Evolutionary conservation across 2,329 filamentous ascomycete genomes (phyloP), one percentile per base, ranked within the genome.

Genomic region (Seiridium cupressi): DNA sequence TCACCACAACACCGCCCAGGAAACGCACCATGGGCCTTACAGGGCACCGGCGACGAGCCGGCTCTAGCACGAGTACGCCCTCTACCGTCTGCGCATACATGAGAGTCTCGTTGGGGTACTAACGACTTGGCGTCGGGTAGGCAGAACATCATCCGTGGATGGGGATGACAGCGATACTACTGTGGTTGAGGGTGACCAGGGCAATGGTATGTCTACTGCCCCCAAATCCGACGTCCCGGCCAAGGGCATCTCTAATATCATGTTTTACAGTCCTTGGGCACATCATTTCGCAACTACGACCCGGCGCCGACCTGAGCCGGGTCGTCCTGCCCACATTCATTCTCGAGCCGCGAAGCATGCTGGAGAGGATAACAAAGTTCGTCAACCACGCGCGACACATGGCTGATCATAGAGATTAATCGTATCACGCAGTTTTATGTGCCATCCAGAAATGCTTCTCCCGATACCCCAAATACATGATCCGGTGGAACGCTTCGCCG

Each of bases 321-420:
- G 93, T 99, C 63, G 94, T 95, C 42, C 82, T 99, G 60, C 95
- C 95, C 46, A 99, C 95, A 53, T 99, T 99, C 75, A 99, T 99
- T 70, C 87, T 99, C 68, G 95, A 99, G 76, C 95, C 95, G 32
- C 89, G 93, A 71, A 97, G 93, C 69, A 99, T 99, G 95, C 81
- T 99, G 69, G 95, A 99, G 79, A 88, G 95, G 69, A 99, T 99
- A 74, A 99, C 95, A 71, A 99, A 99, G 93, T 97, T 80, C 66
- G 87, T 79, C 34, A 13, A 11, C 36, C 53, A 42, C 44, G 40
- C 55, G 53, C 9, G n/a, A 34, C 42, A 48, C 18, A 42, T 13
- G 4, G 32, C 11, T 3, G 13, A n/a, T 10, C 31, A n/a, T 38
- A 10, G 18, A 47, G 18, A 51, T 34, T 44, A 55, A 51, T 49